A percentile compares a stretch with the other conserved stretches of the same genome.
Evolutionary conservation across 768 basidiomycete species (phyloP).

Genomic region (Exidia glandulosa): DNA sequence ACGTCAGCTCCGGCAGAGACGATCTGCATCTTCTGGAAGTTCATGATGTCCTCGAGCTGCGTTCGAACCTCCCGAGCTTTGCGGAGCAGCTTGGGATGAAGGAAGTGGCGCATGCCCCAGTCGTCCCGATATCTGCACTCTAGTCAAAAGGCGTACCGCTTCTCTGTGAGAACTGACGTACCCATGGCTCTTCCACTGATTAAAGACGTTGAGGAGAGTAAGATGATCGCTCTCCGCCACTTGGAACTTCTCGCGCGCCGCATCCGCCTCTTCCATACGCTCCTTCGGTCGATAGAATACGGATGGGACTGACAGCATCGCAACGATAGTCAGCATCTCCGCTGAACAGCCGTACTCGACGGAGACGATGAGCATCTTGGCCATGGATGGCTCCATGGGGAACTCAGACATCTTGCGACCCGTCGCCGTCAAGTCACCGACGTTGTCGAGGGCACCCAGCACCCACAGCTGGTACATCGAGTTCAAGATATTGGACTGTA

Average conservation of each 20-base stretch:
- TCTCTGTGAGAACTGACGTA: constrained; percentile 25
- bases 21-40: constrained; percentile 92
- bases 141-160: constrained; percentile 6
- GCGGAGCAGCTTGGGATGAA: constrained; percentile 90
- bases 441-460: constrained; percentile 91
- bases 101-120: constrained; percentile 90
- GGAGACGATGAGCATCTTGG: constrained; percentile 94
- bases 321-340: constrained; percentile 98
- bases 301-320: constrained; percentile 96
- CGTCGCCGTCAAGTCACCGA: constrained; percentile 86
- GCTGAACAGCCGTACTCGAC: constrained; percentile 88
- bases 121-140: constrained; percentile 72
- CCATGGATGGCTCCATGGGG: constrained; percentile 98
- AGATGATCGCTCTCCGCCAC: constrained; percentile 98
- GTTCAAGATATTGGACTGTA: constrained; percentile 88
- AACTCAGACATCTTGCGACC: constrained; percentile 99
- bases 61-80: constrained; percentile 92
- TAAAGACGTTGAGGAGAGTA: constrained; percentile 90
- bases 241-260: constrained; percentile 95
- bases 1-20: constrained; percentile 91
- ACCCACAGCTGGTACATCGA: constrained; percentile 99
- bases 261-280: constrained; percentile 94
- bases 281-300: constrained; percentile 98
- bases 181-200: constrained; percentile 96
- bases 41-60: constrained; percentile 98